phyloP scores from a whole-genome alignment of 1,284 basidiomycete genomes.

The Coniophora puteana region DNA sequence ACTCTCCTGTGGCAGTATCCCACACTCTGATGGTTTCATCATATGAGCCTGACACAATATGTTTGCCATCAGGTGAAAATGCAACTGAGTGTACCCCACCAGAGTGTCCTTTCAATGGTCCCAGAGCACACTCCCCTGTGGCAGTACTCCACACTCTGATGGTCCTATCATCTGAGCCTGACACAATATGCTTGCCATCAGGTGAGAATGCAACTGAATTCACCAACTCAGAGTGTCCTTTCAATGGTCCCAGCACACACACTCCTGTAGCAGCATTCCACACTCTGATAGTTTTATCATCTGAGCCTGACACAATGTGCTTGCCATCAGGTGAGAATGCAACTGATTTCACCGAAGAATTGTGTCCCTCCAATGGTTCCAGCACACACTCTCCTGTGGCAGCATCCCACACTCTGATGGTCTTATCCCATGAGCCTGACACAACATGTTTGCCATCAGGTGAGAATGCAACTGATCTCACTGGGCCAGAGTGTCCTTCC shows the following conservation, averaged over 20 bases:
- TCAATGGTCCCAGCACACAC: constrained; percentile 1
- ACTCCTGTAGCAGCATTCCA: constrained; percentile 17
- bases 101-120: constrained; percentile 13
- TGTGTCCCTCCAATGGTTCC: constrained; percentile 12
- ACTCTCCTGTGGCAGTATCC: too few species aligned
- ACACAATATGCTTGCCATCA: constrained; percentile 20
- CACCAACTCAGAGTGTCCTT: constrained; percentile 10
- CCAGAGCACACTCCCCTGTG: constrained; percentile 4
- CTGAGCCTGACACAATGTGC: constrained; percentile 17
- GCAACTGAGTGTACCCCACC: constrained; percentile 9
- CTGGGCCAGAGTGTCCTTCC: constrained; percentile 13
- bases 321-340: constrained; percentile 22
- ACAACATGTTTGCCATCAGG: constrained; percentile 17
- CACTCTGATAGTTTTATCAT: constrained; percentile 15
- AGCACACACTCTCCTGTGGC: constrained; percentile 5
- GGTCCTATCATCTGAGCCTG: constrained; percentile 23
- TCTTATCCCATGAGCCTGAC: constrained; percentile 18
- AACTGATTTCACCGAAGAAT: constrained; percentile 15
- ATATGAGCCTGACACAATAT: constrained; percentile 24
- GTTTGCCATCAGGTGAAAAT: constrained; percentile 14
- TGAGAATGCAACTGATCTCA: constrained; percentile 22
- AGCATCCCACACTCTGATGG: constrained; percentile 18
- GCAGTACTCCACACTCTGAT: constrained; percentile 22
- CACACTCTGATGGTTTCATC: constrained; percentile 24
- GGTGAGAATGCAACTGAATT: constrained; percentile 13